Conservation (phyloP, 495 filamentous ascomycete species). For the Xylaria intraflava region DNA sequence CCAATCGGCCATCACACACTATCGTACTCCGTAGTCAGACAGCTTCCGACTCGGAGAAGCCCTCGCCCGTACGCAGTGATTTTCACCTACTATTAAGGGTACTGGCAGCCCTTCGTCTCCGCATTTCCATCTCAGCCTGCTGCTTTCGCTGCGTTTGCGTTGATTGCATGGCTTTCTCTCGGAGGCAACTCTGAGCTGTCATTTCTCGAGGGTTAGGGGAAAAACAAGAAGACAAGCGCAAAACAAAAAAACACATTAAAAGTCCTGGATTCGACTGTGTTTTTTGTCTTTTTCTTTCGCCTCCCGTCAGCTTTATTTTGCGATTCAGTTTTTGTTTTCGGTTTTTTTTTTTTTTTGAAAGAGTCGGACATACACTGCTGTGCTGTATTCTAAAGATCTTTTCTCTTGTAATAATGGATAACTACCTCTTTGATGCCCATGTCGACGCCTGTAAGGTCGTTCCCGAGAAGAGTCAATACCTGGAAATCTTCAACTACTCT, state of each 20-base stretch:
- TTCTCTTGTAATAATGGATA: constrained; percentile 49
- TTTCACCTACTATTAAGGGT: too few relatives aligned
- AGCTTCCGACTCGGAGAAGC: background rate
- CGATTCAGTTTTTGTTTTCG: background rate
- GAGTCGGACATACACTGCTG: background rate
- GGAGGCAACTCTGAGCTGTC: constrained; percentile 4
- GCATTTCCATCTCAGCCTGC: too few relatives aligned
- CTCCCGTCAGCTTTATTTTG: background rate
- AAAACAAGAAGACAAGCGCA: too few relatives aligned
- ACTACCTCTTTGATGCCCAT: constrained; percentile 45
- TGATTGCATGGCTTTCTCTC: background rate
- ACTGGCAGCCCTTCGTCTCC: too few relatives aligned
- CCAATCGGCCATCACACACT: too few relatives aligned
- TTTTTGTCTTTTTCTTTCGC: background rate
- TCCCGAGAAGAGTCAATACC: constrained; percentile 41
- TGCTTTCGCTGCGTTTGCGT: too few relatives aligned
- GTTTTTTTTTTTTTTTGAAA: background rate
- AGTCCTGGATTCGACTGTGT: background rate
- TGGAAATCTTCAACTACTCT: constrained; percentile 51
- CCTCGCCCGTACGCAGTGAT: background rate
- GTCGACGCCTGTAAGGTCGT: constrained; percentile 38
- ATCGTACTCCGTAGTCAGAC: too few relatives aligned
- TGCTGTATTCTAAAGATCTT: too few relatives aligned
- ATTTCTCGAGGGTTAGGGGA: background rate
- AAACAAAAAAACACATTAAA: background rate